Conservation (phyloP, 495 filamentous ascomycete species). For the Xylaria sp. region DNA sequence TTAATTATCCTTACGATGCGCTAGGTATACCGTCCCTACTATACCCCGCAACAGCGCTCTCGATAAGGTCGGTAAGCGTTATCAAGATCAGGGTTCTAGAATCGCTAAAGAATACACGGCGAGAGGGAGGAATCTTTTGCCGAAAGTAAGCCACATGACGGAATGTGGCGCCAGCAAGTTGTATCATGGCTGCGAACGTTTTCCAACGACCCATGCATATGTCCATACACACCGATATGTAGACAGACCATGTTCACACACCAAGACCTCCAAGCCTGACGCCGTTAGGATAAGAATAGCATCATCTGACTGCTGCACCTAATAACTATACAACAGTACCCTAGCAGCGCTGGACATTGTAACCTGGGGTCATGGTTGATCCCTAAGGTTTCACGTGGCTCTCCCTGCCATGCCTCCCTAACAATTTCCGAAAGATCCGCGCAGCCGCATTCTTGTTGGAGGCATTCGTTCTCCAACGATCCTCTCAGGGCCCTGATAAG, state of each 20-base stretch:
- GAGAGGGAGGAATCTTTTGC: not conserved
- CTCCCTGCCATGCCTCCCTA: constrained; percentile 13
- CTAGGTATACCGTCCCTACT: not conserved
- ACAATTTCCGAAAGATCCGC: constrained; percentile 20
- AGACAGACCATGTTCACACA: not conserved
- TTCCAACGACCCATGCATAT: constrained; percentile 28
- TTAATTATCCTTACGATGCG: not conserved
- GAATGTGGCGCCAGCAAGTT: constrained; percentile 2
- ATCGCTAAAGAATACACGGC: not conserved
- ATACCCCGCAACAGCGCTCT: not conserved
- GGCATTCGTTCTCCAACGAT: not conserved
- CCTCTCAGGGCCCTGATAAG: not conserved
- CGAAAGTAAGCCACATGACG: not conserved
- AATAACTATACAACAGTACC: not conserved
- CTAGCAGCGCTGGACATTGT: not conserved
- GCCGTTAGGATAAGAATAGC: constrained; percentile 21
- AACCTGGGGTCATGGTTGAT: constrained; percentile 13
- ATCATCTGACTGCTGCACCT: not conserved
- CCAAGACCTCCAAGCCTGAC: not conserved
- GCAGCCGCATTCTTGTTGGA: not conserved
- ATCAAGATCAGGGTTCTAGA: not conserved
- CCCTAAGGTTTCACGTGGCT: constrained; percentile 26
- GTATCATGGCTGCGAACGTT: not conserved
- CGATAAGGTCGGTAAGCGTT: not conserved
- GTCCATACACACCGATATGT: constrained; percentile 1